Evolutionary conservation across 2,329 filamentous ascomycete species (phyloP).

Genomic region (Trichoderma lentiforme): DNA sequence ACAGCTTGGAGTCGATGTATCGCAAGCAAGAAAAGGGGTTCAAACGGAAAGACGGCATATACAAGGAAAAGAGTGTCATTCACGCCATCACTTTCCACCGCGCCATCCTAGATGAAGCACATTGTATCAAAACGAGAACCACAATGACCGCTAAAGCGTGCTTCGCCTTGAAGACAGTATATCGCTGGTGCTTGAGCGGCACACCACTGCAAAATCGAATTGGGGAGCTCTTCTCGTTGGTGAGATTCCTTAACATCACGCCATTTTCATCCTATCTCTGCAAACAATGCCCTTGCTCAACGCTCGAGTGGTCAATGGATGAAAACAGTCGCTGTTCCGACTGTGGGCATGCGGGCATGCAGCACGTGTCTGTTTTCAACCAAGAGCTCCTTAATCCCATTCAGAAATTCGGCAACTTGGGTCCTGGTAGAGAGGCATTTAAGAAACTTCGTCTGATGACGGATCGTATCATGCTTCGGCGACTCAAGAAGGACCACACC

Average conservation of each 20-base stretch:
- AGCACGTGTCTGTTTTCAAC: conserved; percentile 68
- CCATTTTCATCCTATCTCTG: conserved; percentile 95
- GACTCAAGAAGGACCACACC: conserved; percentile 89
- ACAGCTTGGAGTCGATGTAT: conserved; percentile 84
- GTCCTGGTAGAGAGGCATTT: conserved; percentile 67
- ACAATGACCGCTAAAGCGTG: conserved; percentile 94
- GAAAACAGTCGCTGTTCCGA: conserved; percentile 65
- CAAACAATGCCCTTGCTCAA: conserved; percentile 76
- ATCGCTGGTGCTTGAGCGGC: conserved; percentile 94
- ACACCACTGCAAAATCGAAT: conserved; percentile 97
- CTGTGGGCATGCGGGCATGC: conserved; percentile 51
- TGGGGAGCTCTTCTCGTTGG: conserved; percentile 91
- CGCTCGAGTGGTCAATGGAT: conserved; percentile 79
- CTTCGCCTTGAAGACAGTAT: conserved; percentile 81
- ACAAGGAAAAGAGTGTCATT: conserved; percentile 77
- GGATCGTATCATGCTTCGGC: conserved; percentile 90
- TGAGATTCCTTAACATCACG: conserved; percentile 83
- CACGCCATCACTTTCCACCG: conserved; percentile 87
- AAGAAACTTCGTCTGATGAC: conserved; percentile 83
- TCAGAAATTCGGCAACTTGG: conserved; percentile 57
- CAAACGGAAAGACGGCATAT: conserved; percentile 71
- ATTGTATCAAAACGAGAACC: conserved; percentile 87
- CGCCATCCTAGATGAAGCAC: conserved; percentile 89
- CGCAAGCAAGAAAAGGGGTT: conserved; percentile 92
- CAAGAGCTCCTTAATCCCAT: conserved; percentile 90